Conservation (phyloP, 2,329 filamentous ascomycete species). For the Parastagonospora avenae region DNA sequence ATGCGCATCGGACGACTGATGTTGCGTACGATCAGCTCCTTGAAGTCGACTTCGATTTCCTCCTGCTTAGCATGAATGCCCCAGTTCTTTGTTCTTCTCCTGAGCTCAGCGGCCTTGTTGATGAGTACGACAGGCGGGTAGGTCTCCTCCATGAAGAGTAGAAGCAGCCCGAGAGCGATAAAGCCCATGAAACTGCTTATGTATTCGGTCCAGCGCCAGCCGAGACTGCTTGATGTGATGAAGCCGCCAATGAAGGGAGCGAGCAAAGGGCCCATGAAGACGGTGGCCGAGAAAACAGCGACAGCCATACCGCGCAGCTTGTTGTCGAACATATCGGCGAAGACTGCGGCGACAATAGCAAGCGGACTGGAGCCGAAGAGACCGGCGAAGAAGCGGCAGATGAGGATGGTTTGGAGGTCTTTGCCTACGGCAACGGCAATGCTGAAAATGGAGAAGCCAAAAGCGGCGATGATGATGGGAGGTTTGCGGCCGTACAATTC, state of each 20-base stretch:
- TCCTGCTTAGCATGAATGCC: constrained; percentile 65
- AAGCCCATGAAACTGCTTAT: constrained; percentile 64
- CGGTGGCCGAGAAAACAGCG: constrained; percentile 57
- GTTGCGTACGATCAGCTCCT: constrained; percentile 57
- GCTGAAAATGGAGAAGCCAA: constrained; percentile 58
- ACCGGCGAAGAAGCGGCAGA: constrained; percentile 60
- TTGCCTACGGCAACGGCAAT: constrained; percentile 57
- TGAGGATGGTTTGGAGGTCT: constrained; percentile 59
- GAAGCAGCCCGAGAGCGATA: constrained; percentile 52
- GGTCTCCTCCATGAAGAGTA: constrained; percentile 62
- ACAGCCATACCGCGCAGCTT: constrained; percentile 48
- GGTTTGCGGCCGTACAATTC: constrained; percentile 58
- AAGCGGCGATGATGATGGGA: constrained; percentile 54
- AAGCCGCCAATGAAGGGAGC: constrained; percentile 62
- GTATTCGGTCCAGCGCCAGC: constrained; percentile 63
- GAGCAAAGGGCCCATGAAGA: constrained; percentile 57
- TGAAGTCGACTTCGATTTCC: constrained; percentile 59
- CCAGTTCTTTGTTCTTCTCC: constrained; percentile 63
- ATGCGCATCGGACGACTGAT: constrained; percentile 58
- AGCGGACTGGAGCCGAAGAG: constrained; percentile 61
- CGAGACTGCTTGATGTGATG: constrained; percentile 54
- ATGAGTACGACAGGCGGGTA: constrained; percentile 65
- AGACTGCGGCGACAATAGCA: constrained; percentile 59
- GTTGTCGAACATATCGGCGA: constrained; percentile 63
- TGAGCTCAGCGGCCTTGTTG: constrained; percentile 59